Evolutionary conservation across 1,139 yeast species (phyloP).

Genomic region (Pichia sp.): DNA sequence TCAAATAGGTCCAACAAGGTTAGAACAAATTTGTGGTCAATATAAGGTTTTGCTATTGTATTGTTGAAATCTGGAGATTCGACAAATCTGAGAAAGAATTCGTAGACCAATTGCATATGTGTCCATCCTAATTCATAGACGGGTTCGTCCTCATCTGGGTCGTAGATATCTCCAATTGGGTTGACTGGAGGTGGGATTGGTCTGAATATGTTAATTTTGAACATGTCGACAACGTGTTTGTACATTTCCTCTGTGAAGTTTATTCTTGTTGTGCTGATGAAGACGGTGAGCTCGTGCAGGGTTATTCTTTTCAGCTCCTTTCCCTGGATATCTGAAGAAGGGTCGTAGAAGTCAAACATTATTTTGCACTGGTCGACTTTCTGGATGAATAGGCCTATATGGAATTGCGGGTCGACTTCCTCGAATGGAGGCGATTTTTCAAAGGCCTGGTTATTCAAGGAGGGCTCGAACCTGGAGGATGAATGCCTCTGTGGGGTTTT

Average conservation of each 20-base stretch:
- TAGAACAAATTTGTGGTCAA: conserved; percentile 85
- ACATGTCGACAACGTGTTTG: conserved; percentile 83
- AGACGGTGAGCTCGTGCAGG: conserved; percentile 82
- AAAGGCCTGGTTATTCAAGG: conserved; percentile 66
- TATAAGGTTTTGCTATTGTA: conserved; percentile 85
- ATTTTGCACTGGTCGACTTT: conserved; percentile 93
- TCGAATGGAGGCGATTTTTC: conserved; percentile 83
- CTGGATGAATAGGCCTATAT: conserved; percentile 73
- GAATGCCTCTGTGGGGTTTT: conserved; percentile 86
- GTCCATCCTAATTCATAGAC: conserved; percentile 98
- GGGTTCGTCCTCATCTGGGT: conserved; percentile 99
- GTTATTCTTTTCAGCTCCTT: conserved; percentile 87
- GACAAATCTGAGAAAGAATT: conserved; percentile 84
- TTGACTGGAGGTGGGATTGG: conserved; percentile 98
- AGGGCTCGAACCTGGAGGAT: conserved; percentile 86
- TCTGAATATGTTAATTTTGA: conserved; percentile 80
- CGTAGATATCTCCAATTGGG: conserved; percentile 92
- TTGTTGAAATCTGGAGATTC: conserved; percentile 95
- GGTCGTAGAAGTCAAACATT: conserved; percentile 90
- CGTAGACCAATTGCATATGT: conserved; percentile 95
- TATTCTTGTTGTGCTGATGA: conserved; percentile 70
- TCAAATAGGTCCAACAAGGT: conserved; percentile 83
- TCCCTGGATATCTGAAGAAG: conserved; percentile 86
- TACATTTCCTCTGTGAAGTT: conserved; percentile 90
- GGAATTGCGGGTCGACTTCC: conserved; percentile 85